These are phyloP conservation scores for Diatrype stigma DNA, from an alignment of 2,329 filamentous ascomycete genomes.

Conservation along the genomic window DNA sequence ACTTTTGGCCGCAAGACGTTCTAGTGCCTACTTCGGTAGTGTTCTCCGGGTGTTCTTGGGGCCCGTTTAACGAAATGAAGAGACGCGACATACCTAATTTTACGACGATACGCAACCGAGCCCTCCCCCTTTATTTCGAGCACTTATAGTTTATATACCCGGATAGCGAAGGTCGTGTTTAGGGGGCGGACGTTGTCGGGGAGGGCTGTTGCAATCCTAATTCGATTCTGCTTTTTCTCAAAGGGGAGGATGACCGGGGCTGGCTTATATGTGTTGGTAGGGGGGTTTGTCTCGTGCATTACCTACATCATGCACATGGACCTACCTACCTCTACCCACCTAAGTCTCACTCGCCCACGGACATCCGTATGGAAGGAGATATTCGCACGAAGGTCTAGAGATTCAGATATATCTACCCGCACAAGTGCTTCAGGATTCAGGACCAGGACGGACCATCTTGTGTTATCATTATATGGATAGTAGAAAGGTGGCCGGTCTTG, in stretches of 20 bases:
- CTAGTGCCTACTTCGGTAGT: slow-evolving; percentile 2
- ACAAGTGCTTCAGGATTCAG: too few relatives aligned
- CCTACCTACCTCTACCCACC: slow-evolving; percentile 4
- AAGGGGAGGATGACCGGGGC: slow-evolving; percentile 5
- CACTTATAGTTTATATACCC: slow-evolving; percentile 38
- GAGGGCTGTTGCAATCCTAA: slow-evolving; percentile 24
- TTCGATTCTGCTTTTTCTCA: slow-evolving; percentile 16
- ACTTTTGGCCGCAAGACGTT: slow-evolving; percentile 8
- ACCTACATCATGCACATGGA: slow-evolving; percentile 16
- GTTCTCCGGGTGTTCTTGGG: slow-evolving; percentile 3
- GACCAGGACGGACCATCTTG: too few relatives aligned
- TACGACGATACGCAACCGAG: slow-evolving; percentile 20
- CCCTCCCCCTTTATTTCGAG: slow-evolving; percentile 32
- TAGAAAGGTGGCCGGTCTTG: too few relatives aligned
- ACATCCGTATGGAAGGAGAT: slow-evolving; percentile 7
- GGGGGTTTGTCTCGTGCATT: slow-evolving; percentile 16
- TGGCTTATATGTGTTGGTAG: too few relatives aligned
- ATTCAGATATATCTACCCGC: too few relatives aligned
- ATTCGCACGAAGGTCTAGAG: too few relatives aligned
- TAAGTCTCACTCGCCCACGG: slow-evolving; percentile 13
- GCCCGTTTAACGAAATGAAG: slow-evolving; percentile 15
- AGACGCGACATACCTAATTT: slow-evolving; percentile 21
- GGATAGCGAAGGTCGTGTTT: slow-evolving; percentile 29
- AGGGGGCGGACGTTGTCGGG: slow-evolving; percentile 23
- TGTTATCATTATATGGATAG: too few relatives aligned